Conservation (phyloP, 805 yeast genomes). For the Danielia reshetovae region DNA sequence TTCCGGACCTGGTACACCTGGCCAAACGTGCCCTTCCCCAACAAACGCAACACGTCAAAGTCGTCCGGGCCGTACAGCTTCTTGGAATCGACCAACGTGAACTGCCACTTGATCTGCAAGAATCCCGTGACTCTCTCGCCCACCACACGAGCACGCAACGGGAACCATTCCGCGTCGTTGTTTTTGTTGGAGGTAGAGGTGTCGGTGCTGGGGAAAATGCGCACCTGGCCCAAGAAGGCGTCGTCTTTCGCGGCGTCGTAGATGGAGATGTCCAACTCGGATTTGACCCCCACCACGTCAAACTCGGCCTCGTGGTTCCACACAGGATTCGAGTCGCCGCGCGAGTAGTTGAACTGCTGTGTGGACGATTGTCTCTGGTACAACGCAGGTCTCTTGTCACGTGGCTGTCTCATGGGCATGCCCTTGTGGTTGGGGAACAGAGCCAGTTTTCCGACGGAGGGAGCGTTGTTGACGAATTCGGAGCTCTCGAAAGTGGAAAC, state of each 20-base stretch:
- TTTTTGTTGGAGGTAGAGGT: slow-evolving; percentile 36
- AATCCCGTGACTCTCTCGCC: slow-evolving; percentile 79
- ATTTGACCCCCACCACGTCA: slow-evolving; percentile 81
- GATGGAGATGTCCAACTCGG: slow-evolving; percentile 85
- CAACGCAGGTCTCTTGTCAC: slow-evolving; percentile 27
- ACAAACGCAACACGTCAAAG: slow-evolving; percentile 82
- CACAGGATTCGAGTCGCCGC: slow-evolving; percentile 49
- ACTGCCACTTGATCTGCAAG: slow-evolving; percentile 71
- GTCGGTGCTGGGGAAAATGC: slow-evolving; percentile 58
- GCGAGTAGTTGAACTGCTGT: slow-evolving; percentile 25
- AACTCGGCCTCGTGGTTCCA: slow-evolving; percentile 94
- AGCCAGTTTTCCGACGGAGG: slow-evolving; percentile 35
- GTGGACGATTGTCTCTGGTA: slow-evolving; percentile 36
- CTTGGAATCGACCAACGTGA: slow-evolving; percentile 58
- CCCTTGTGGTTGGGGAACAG: slow-evolving; percentile 10
- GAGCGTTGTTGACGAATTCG: slow-evolving; percentile 82
- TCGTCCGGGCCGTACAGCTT: slow-evolving; percentile 90
- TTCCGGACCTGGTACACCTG: slow-evolving; percentile 95
- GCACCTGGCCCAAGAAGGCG: slow-evolving; percentile 79
- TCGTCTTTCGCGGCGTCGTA: slow-evolving; percentile 84
- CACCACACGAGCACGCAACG: slow-evolving; percentile 64
- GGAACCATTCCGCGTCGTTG: slow-evolving; percentile 65
- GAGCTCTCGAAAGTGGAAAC: slow-evolving; percentile 90
- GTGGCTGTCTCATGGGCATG: slow-evolving; percentile 12
- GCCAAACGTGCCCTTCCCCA: slow-evolving; percentile 97